Conservation (phyloP, 441 rosid genomes). For the Jatropha multifida region DNA sequence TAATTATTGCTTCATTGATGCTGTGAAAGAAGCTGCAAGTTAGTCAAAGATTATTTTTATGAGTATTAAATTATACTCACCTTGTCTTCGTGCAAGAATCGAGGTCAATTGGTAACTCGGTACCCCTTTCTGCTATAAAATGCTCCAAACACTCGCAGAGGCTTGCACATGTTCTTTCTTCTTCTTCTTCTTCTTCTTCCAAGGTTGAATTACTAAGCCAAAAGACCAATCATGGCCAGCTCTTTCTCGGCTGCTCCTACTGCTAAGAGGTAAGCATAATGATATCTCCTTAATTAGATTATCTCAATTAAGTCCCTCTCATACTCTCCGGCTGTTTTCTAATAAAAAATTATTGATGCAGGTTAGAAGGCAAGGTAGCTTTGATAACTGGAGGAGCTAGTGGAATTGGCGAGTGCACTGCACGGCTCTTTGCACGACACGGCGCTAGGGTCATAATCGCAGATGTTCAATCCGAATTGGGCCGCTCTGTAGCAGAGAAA, state of each 20-base stretch:
- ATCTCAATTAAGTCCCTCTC: too few relatives aligned
- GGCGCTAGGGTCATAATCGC: slow-evolving; percentile 39
- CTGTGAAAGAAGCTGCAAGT: too few relatives aligned
- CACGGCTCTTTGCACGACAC: slow-evolving; percentile 23
- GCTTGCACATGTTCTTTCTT: too few relatives aligned
- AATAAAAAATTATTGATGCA: not conserved
- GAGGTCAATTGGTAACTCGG: too few relatives aligned
- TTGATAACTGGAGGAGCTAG: slow-evolving; percentile 36
- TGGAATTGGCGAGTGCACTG: slow-evolving; percentile 33
- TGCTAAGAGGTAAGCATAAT: slow-evolving; percentile 13
- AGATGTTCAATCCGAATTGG: slow-evolving; percentile 33
- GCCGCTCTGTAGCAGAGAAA: slow-evolving; percentile 22
- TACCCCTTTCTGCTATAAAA: too few relatives aligned
- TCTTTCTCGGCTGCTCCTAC: slow-evolving; percentile 3
- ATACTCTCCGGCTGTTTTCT: not conserved
- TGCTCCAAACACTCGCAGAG: too few relatives aligned
- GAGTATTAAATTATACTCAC: too few relatives aligned
- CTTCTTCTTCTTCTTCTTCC: too few relatives aligned
- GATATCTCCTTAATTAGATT: too few relatives aligned
- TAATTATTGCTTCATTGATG: too few relatives aligned
- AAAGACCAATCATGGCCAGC: not conserved
- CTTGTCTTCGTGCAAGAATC: too few relatives aligned
- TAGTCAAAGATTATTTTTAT: too few relatives aligned
- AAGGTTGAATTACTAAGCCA: not conserved
- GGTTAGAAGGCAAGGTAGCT: slow-evolving; percentile 36